These are phyloP conservation scores for Abrus precatorius DNA, from an alignment of 306 rosid genomes.

Conservation along the genomic window DNA sequence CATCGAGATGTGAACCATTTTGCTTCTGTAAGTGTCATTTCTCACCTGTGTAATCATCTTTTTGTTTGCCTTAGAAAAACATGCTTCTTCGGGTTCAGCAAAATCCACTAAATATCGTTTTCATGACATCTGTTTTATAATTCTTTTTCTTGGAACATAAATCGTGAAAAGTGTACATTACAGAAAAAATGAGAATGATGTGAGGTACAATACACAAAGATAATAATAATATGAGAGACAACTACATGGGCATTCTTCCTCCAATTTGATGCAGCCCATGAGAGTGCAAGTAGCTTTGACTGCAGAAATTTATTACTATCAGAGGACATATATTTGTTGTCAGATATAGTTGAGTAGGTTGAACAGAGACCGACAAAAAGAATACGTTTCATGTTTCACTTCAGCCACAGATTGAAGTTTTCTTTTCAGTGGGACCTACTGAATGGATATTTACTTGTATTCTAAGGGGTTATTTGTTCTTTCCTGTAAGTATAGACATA, in stretches of 20 bases:
- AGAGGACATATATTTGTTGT: not conserved
- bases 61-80: not conserved
- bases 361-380: not conserved
- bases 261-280: slow-evolving; percentile 14
- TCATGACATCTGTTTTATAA: slow-evolving; percentile 5
- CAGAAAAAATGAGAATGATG: not conserved
- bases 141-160: slow-evolving; percentile 15
- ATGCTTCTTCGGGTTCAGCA: not conserved
- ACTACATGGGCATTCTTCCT: not conserved
- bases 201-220: slow-evolving; percentile 13
- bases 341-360: not conserved
- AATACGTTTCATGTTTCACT: slow-evolving; percentile 8
- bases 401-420: not conserved
- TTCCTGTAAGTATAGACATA: too few relatives aligned
- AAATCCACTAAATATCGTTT: slow-evolving; percentile 12
- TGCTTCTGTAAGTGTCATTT: slow-evolving; percentile 73
- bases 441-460: slow-evolving; percentile 21
- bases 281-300: not conserved
- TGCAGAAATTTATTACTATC: slow-evolving; percentile 2
- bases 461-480: not conserved
- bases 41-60: slow-evolving; percentile 5
- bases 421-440: too few relatives aligned
- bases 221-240: not conserved
- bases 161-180: slow-evolving; percentile 10
- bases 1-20: slow-evolving; percentile 84